These are phyloP conservation scores for Forsythia suspensa DNA, from an alignment of 257 asterid genomes.

Conservation along the genomic window DNA sequence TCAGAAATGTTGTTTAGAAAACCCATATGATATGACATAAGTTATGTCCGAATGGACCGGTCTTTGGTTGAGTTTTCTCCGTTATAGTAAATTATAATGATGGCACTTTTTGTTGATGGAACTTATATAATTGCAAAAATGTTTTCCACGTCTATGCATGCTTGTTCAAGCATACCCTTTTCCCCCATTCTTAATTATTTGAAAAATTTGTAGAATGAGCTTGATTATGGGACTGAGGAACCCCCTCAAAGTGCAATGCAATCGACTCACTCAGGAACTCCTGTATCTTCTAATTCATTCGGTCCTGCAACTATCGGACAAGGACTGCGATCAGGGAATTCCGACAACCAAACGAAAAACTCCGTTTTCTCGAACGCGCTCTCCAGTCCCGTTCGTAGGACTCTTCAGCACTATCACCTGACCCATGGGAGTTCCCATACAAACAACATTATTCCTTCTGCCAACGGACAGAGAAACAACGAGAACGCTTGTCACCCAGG, in stretches of 20 bases:
- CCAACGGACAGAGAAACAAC: conserved; percentile 24
- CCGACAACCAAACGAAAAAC: neutral
- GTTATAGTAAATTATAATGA: neutral
- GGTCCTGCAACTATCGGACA: conserved; percentile 44
- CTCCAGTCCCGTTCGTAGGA: conserved; percentile 66
- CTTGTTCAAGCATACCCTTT: neutral
- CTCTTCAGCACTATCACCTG: conserved; percentile 61
- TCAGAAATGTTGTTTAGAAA: neutral
- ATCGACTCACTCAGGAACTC: conserved; percentile 32
- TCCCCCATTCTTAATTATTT: neutral
- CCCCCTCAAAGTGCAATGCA: conserved; percentile 37
- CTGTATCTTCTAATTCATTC: conserved; percentile 40
- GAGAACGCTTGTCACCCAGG: conserved; percentile 33
- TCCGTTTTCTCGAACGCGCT: conserved; percentile 65
- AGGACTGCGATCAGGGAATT: conserved; percentile 38
- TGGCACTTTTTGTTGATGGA: neutral
- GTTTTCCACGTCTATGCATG: neutral
- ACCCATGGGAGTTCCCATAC: conserved; percentile 40
- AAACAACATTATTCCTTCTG: conserved; percentile 19
- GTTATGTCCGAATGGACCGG: neutral
- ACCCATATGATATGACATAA: neutral
- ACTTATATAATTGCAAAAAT: neutral
- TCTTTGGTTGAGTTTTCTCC: neutral
- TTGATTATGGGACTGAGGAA: conserved; percentile 54
- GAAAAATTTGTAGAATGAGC: conserved; percentile 49